These are phyloP conservation scores for Fusarium equiseti DNA, from an alignment of 2,329 filamentous ascomycete genomes.

Conservation along the genomic window DNA sequence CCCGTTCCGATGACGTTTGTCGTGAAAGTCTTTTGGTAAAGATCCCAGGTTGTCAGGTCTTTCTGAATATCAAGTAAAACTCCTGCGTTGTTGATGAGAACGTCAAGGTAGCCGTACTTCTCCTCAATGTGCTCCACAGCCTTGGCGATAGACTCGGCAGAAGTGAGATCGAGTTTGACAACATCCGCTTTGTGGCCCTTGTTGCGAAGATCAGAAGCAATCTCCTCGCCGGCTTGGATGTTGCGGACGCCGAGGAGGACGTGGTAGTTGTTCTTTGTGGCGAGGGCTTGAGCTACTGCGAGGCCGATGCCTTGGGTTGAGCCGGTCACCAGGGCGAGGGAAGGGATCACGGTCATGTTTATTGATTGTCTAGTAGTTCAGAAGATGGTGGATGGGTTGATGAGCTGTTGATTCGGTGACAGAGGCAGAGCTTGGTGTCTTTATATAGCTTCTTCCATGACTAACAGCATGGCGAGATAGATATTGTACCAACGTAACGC, in stretches of 20 bases:
- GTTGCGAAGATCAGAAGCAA: slow-evolving; percentile 42
- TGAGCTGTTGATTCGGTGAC: background rate
- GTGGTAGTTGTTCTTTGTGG: slow-evolving; percentile 47
- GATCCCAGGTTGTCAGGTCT: slow-evolving; percentile 46
- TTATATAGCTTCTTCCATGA: background rate
- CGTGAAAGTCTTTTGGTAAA: slow-evolving; percentile 54
- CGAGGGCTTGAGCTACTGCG: slow-evolving; percentile 38
- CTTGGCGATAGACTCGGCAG: slow-evolving; percentile 45
- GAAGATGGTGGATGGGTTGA: background rate
- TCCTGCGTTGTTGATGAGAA: slow-evolving; percentile 54
- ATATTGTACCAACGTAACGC: rapidly evolving
- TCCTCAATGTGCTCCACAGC: slow-evolving; percentile 42
- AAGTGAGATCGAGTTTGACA: slow-evolving; percentile 47
- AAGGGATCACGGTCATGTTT: slow-evolving; percentile 15
- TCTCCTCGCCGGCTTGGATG: slow-evolving; percentile 38
- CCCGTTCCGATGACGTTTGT: slow-evolving; percentile 54
- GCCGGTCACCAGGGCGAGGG: slow-evolving; percentile 42
- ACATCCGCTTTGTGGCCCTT: slow-evolving; percentile 43
- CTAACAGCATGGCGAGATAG: too few relatives aligned
- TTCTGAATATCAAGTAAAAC: slow-evolving; percentile 46
- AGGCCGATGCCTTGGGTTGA: slow-evolving; percentile 43
- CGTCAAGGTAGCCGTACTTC: slow-evolving; percentile 49
- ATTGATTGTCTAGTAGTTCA: background rate
- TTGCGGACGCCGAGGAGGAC: slow-evolving; percentile 53
- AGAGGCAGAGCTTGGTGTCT: too few relatives aligned